Base-by-base conservation (phyloP, 176 grass and related monocot species). In the Raddia guianensis region DNA sequence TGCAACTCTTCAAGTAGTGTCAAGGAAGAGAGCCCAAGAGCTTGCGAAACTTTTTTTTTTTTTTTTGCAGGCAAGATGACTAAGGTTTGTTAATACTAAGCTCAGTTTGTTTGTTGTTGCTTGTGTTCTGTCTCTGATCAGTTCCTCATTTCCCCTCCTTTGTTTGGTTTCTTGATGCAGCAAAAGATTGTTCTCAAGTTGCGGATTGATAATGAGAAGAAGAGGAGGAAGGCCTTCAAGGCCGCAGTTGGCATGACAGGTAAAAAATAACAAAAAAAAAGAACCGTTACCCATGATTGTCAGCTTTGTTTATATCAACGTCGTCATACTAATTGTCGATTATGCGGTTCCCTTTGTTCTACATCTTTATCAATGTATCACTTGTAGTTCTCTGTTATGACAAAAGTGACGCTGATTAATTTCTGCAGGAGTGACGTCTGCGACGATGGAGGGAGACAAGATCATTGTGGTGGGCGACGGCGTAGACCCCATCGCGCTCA, bases 131-230 rank as follows among this genome's bases (percentile, higher is more conserved):
- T 49, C 7, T 54, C 27, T 71, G 32, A 72, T 27, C 27, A 27
- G 69, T 69, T 46, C 49, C 4, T 69, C 27, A 27, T 27, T 27
- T 58, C 7, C 9, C 52, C 14, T 43, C 50, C 55, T 54, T 13
- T 55, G 14, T 63, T 63, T 18, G 58, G 47, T 61, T 3, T 51
- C 42, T 48, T 76, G 54, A 19, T 86, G 74, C 83, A 92, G 93
- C 93, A 95, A 92, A 95, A 95, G 87, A 79, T 95, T 70, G 85
- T 95, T 18, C 73, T 95, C 51, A 95, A 85, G 81, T 47, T 95
- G 71, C 55, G 68, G 1, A 72, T 92, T 74, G 93, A 95, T 14
- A 79, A 87, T 2, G 76, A 88, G 68, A 92, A 59, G 81, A 95
- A 84, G 69, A 86, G 65, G 63, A 80, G 78, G 73, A 95, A 92